Base-by-base conservation (phyloP, 768 basidiomycete genomes). In the Podaxis sp. region DNA sequence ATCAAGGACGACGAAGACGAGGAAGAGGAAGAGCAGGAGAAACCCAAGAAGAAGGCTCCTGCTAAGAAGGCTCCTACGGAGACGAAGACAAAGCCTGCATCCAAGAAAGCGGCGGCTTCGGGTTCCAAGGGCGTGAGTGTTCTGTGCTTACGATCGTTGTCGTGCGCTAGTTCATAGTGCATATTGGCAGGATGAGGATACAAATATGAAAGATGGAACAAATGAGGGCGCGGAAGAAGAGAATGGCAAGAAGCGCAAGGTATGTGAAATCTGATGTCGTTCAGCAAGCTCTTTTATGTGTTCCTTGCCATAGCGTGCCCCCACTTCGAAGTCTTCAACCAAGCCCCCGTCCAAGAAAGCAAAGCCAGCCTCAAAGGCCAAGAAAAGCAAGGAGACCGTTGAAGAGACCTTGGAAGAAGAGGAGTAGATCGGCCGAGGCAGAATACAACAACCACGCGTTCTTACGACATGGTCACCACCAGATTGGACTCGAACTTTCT, bases 221-320 rank as follows among this genome's bases (percentile, higher is more conserved):
- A 79, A 67, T 6, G 80, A 76, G 15, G 59, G 37, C 11, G 83
- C 81, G 4, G 81, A 80, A 13, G 82, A 84, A 11, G 77, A 78
- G 1, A 70, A 70, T 59, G 75, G 74, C 68, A 90, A 86, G 79
- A 93, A 92, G 76, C 86, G 88, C 75, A 89, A 91, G 85, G 89
- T 86, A 67, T 22, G 75, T 66, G 3, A 12, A 52, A 41, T 49
- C 19, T 27, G 29, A 52, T 40, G 40, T 47, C 19, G 41, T 58
- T 33, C 54, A n/a, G 50, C 29, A 57, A 15, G 33, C 50, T 49
- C 22, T 53, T 27, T 38, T 9, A 33, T 33, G 33, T 36, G 50
- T 27, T 19, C 29, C 22, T 27, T 22, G 25, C 46, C 17, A 55
- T 59, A 73, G 72, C 73, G 73, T 55, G 67, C 72, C 60, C 75